Conservation (phyloP, 176 grass and related monocot genomes). For the Coix lacrymajobi region DNA sequence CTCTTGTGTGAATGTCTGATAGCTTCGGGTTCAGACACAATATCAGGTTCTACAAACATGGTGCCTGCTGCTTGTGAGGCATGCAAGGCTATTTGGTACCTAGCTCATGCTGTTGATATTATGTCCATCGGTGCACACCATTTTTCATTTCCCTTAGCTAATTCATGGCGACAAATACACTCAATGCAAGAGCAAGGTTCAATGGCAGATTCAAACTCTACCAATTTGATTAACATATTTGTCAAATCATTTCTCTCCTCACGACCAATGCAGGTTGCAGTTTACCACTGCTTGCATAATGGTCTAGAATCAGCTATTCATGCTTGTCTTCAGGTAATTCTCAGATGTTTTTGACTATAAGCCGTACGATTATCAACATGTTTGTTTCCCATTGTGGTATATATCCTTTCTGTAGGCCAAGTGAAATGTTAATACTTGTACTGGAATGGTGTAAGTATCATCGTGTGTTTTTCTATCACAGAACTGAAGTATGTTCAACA, state of each 20-base stretch:
- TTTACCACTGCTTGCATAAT: slow-evolving; percentile 92
- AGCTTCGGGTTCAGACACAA: slow-evolving; percentile 58
- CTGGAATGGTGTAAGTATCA: background rate
- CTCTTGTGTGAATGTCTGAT: slow-evolving; percentile 67
- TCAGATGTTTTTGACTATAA: slow-evolving; percentile 11
- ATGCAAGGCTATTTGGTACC: slow-evolving; percentile 92
- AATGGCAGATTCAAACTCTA: slow-evolving; percentile 47
- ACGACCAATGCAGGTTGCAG: slow-evolving; percentile 69
- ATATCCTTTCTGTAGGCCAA: background rate
- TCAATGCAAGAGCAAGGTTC: slow-evolving; percentile 37
- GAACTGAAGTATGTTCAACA: slow-evolving; percentile 5
- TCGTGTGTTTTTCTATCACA: background rate
- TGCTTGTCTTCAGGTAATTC: slow-evolving; percentile 80
- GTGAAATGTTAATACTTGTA: background rate
- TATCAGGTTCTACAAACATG: slow-evolving; percentile 81
- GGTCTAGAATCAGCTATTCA: slow-evolving; percentile 84
- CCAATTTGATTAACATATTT: slow-evolving; percentile 59
- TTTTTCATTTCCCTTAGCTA: slow-evolving; percentile 75
- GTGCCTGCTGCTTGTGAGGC: slow-evolving; percentile 96
- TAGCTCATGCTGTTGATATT: slow-evolving; percentile 79
- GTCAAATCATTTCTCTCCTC: slow-evolving; percentile 66
- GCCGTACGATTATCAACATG: background rate
- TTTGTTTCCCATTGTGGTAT: background rate
- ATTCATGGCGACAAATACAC: slow-evolving; percentile 47
- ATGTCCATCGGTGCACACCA: slow-evolving; percentile 53